These are phyloP conservation scores for Albatrellus sp. DNA, from an alignment of 1,284 basidiomycete species.

Conservation along the genomic window DNA sequence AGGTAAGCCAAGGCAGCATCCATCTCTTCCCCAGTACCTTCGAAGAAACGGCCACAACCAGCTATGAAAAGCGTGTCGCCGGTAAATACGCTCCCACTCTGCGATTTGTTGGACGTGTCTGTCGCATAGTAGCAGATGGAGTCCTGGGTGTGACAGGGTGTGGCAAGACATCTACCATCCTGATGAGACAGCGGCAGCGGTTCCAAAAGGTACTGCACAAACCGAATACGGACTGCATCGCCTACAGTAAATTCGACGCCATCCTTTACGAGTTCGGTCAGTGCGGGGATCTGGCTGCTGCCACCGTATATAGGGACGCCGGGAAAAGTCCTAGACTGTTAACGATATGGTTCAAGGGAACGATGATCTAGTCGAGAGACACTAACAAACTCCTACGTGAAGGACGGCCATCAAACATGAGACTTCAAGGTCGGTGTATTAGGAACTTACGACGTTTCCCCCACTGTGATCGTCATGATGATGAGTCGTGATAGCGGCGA, in stretches of 20 bases:
- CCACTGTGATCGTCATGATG: constrained; percentile 89
- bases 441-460: constrained; percentile 53
- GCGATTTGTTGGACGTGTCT: constrained; percentile 31
- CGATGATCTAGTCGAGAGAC: not conserved
- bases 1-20: constrained; percentile 67
- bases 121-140: constrained; percentile 87
- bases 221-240: constrained; percentile 63
- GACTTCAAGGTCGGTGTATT: not conserved
- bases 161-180: constrained; percentile 64
- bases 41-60: constrained; percentile 96
- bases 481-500: constrained; percentile 77
- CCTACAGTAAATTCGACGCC: constrained; percentile 66
- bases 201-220: constrained; percentile 11
- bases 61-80: constrained; percentile 93
- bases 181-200: not conserved
- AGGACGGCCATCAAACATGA: not conserved
- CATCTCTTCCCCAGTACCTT: constrained; percentile 85
- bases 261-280: constrained; percentile 70
- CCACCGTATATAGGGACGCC: constrained; percentile 76
- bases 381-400: constrained; percentile 2
- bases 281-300: constrained; percentile 53
- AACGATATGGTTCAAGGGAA: not conserved
- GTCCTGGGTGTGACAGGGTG: constrained; percentile 95
- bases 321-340: constrained; percentile 50
- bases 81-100: constrained; percentile 79